These are phyloP conservation scores for Ajuga chamaepitys DNA, from an alignment of 257 asterid genomes.

Conservation along the genomic window DNA sequence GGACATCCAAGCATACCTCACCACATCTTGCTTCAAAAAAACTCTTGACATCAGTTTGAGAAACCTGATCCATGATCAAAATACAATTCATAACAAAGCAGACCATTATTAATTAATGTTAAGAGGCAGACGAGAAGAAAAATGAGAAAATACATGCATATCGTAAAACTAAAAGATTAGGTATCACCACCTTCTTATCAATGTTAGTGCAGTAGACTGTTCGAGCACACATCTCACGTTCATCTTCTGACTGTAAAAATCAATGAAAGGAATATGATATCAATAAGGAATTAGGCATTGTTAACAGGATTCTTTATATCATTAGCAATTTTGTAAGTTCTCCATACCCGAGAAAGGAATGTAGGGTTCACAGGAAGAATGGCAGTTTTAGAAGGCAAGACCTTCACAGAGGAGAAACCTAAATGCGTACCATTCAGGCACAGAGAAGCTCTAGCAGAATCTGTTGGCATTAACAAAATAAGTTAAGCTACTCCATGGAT, in stretches of 20 bases:
- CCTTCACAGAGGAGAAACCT: conserved; percentile 74
- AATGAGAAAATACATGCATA: neutral
- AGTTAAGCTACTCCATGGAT: neutral
- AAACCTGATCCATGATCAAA: conserved; percentile 33
- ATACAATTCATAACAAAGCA: neutral
- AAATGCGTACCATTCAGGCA: conserved; percentile 52
- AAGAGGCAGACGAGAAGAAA: neutral
- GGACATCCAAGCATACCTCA: conserved; percentile 42
- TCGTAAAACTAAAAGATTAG: neutral
- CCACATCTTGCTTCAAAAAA: conserved; percentile 91
- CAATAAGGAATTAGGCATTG: neutral
- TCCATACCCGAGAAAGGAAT: conserved; percentile 82
- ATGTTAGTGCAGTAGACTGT: conserved; percentile 96
- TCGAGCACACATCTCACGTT: conserved; percentile 96
- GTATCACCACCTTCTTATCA: conserved; percentile 69
- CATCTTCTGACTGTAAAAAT: conserved; percentile 72
- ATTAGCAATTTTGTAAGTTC: neutral
- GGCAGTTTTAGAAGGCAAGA: conserved; percentile 95
- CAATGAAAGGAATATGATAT: neutral
- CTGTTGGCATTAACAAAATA: conserved; percentile 33
- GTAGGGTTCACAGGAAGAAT: conserved; percentile 96
- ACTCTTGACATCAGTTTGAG: conserved; percentile 78
- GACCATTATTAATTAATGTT: neutral
- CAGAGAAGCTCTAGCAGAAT: conserved; percentile 76
- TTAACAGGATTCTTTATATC: neutral